Conservation (phyloP, 148 eudicot species). For the Simmondsia chinensis region DNA sequence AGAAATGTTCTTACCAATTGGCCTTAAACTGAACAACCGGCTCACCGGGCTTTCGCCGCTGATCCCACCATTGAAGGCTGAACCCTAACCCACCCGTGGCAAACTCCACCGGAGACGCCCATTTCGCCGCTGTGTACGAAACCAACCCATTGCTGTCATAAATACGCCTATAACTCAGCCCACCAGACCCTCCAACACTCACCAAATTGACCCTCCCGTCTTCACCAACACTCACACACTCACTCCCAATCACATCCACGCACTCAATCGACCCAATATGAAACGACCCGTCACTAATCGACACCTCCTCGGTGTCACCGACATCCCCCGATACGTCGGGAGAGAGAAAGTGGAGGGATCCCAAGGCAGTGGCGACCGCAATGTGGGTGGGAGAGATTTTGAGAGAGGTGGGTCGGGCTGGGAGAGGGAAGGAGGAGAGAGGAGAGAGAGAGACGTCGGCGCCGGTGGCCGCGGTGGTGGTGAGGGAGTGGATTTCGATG, state of each 20-base stretch:
- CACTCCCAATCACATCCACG: constrained; percentile 52
- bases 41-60: constrained; percentile 59
- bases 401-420: constrained; percentile 49
- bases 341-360: constrained; percentile 36
- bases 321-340: constrained; percentile 19
- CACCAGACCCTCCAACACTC: constrained; percentile 18
- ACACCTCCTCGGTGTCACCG: constrained; percentile 5
- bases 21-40: constrained; percentile 63
- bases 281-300: constrained; percentile 26
- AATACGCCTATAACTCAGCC: constrained; percentile 21
- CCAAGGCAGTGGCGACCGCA: constrained; percentile 43
- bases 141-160: constrained; percentile 73
- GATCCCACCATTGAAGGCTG: constrained; percentile 91
- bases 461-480: constrained; percentile 8
- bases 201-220: constrained; percentile 88
- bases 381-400: constrained; percentile 29
- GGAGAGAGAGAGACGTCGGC: constrained; percentile 35
- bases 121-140: constrained; percentile 46
- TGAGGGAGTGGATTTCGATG: constrained; percentile 46
- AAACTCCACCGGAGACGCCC: constrained; percentile 79
- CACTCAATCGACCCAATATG: constrained; percentile 48
- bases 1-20: constrained; percentile 30
- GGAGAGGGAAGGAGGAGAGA: constrained; percentile 21
- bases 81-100: constrained; percentile 82
- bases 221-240: constrained; percentile 71